phyloP scores from a whole-genome alignment of 2,329 filamentous ascomycete genomes.

The Remersonia thermophila region DNA sequence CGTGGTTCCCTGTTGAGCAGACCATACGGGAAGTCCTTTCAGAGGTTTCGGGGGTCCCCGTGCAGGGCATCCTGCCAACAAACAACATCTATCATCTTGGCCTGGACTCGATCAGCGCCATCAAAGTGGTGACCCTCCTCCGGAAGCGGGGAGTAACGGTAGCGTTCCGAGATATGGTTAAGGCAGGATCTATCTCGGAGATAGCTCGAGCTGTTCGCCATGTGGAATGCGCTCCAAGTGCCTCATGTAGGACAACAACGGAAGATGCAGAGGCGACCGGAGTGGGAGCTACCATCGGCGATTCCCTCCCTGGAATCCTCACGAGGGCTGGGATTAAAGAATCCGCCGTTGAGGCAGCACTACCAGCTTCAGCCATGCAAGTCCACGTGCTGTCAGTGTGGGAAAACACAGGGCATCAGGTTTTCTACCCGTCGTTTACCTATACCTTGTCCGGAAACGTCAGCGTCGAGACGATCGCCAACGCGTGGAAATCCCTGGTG shows the following conservation, averaged over 20 bases:
- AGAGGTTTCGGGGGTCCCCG: constrained; percentile 47
- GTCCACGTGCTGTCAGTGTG: constrained; percentile 68
- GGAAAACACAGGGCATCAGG: constrained; percentile 50
- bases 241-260: background rate
- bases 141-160: constrained; percentile 50
- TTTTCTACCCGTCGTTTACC: constrained; percentile 65
- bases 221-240: background rate
- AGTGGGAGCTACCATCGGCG: constrained; percentile 7
- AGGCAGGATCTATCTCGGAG: constrained; percentile 48
- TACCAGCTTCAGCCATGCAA: constrained; percentile 68
- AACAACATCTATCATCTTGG: constrained; percentile 73
- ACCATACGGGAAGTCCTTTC: constrained; percentile 37
- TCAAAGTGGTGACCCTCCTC: constrained; percentile 66
- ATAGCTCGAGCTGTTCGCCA: constrained; percentile 37
- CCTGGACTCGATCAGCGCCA: constrained; percentile 82
- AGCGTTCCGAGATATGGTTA: constrained; percentile 59
- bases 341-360: constrained; percentile 38
- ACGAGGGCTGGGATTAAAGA: constrained; percentile 26
- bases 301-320: constrained; percentile 31
- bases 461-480: constrained; percentile 29
- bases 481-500: constrained; percentile 51
- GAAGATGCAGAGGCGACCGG: background rate
- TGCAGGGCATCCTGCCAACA: constrained; percentile 42
- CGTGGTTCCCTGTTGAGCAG: constrained; percentile 26
- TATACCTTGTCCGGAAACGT: constrained; percentile 39